A percentile compares a stretch with the other conserved stretches of the same genome.
These are phyloP conservation scores for Acanthamoeba healyi DNA, from an alignment of 208 protist genomes.

Conservation along the genomic window DNA sequence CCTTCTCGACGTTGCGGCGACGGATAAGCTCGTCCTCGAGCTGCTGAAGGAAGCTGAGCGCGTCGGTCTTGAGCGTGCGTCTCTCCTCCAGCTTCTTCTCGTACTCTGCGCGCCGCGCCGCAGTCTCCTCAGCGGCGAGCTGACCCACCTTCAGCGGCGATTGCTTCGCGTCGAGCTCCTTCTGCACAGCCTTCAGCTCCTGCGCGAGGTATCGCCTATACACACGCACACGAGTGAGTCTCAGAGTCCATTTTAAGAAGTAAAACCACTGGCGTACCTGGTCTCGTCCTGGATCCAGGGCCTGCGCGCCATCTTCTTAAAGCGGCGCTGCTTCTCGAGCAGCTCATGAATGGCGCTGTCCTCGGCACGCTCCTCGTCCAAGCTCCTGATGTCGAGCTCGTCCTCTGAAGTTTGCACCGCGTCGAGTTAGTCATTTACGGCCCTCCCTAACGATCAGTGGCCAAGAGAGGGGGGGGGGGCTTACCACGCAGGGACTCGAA, in stretches of 20 bases:
- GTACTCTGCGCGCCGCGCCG: neutral
- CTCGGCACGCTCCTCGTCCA: neutral
- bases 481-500: constrained; percentile 2
- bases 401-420: too few species aligned
- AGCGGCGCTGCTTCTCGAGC: neutral
- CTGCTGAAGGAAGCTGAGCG: neutral
- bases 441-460: neutral
- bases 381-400: constrained; percentile 9
- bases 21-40: constrained; percentile 26
- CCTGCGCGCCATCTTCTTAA: neutral
- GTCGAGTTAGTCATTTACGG: too few species aligned
- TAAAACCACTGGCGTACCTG: too few species aligned
- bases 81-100: neutral
- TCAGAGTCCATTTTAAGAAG: too few species aligned
- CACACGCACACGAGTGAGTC: too few species aligned
- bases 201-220: neutral
- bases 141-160: neutral
- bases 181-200: neutral
- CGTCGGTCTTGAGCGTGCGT: neutral
- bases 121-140: neutral
- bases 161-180: neutral
- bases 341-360: neutral
- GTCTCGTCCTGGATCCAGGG: constrained; percentile 4
- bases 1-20: constrained; percentile 1
- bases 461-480: neutral